phyloP scores from a whole-genome alignment of 2,329 filamentous ascomycete species.

The Ascochyta lentis region DNA sequence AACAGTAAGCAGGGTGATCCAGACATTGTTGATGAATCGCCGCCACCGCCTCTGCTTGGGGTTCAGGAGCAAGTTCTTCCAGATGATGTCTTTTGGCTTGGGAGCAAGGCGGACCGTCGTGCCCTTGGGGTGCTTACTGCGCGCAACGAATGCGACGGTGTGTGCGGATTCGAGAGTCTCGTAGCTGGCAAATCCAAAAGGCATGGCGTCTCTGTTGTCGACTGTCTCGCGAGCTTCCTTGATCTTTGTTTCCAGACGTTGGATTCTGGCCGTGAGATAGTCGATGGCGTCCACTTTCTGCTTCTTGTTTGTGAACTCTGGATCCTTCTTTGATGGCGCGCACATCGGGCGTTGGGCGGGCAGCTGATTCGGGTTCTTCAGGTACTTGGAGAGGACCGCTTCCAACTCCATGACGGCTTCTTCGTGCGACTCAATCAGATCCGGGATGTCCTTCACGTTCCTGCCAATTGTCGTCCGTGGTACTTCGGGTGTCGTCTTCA shows the following conservation, averaged over 20 bases:
- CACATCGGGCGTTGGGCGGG: slow-evolving; percentile 80
- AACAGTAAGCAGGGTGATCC: slow-evolving; percentile 80
- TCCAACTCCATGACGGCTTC: slow-evolving; percentile 83
- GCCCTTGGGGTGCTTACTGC: slow-evolving; percentile 80
- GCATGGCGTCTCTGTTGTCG: slow-evolving; percentile 85
- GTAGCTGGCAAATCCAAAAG: slow-evolving; percentile 95
- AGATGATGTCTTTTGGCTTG: slow-evolving; percentile 89
- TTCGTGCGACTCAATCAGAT: slow-evolving; percentile 84
- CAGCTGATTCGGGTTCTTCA: slow-evolving; percentile 83
- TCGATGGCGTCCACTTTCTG: slow-evolving; percentile 93
- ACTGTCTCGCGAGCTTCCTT: slow-evolving; percentile 81
- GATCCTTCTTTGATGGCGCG: slow-evolving; percentile 79
- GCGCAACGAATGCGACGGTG: slow-evolving; percentile 79
- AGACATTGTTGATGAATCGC: slow-evolving; percentile 79
- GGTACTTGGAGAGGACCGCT: slow-evolving; percentile 82
- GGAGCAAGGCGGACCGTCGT: slow-evolving; percentile 81
- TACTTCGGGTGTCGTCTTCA: slow-evolving; percentile 78
- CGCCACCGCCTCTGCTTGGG: slow-evolving; percentile 73
- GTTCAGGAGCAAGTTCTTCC: slow-evolving; percentile 85
- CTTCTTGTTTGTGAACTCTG: slow-evolving; percentile 64
- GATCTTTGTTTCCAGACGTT: slow-evolving; percentile 81
- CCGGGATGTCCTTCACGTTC: slow-evolving; percentile 89
- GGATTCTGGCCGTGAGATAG: slow-evolving; percentile 86
- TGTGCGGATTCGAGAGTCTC: slow-evolving; percentile 88
- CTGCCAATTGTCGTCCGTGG: slow-evolving; percentile 84